Percentiles rank a stretch among this genome's conserved stretches.
Evolutionary conservation across 768 basidiomycete genomes (phyloP).

Genomic region (Leccinum boreale): DNA sequence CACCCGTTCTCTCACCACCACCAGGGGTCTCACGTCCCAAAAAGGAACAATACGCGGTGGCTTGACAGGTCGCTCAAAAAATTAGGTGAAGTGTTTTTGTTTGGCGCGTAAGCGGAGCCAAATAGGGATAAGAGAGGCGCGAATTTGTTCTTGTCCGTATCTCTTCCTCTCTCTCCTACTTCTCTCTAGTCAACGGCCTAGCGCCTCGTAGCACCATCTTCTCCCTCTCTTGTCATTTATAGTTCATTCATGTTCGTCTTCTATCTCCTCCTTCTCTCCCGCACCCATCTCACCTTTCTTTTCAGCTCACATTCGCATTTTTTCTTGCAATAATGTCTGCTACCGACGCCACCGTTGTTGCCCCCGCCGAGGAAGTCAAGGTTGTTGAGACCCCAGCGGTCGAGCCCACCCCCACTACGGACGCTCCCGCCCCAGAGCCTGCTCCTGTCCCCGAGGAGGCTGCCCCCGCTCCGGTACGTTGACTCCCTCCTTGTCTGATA

Average conservation of each 20-base stretch:
- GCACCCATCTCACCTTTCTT: conserved; percentile 6
- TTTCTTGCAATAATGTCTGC: conserved; percentile 77
- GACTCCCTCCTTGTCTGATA: neutral
- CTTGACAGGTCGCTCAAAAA: conserved; percentile 12
- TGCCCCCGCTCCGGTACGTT: conserved; percentile 35
- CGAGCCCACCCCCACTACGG: conserved; percentile 31
- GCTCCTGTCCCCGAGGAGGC: conserved; percentile 31
- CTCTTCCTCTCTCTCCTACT: conserved; percentile 56
- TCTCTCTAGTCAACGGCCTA: conserved; percentile 50
- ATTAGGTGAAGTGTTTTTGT: conserved; percentile 38
- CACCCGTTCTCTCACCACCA: conserved; percentile 2
- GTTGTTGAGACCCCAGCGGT: conserved; percentile 38
- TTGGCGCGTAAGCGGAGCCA: conserved; percentile 40
- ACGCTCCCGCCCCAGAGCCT: conserved; percentile 26
- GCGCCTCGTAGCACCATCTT: conserved; percentile 48
- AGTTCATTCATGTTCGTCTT: conserved; percentile 47
- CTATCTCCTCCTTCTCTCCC: conserved; percentile 1
- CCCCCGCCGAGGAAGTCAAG: conserved; percentile 53
- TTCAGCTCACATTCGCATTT: conserved; percentile 53
- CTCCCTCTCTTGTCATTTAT: conserved; percentile 58
- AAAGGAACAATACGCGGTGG: conserved; percentile 1
- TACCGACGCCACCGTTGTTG: conserved; percentile 52
- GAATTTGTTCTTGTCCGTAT: conserved; percentile 35
- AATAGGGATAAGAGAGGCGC: conserved; percentile 40
- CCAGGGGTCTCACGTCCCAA: conserved; percentile 2